These are phyloP conservation scores for Saccharum hybrid DNA, from an alignment of 202 grass and related monocot species.

Conservation along the genomic window DNA sequence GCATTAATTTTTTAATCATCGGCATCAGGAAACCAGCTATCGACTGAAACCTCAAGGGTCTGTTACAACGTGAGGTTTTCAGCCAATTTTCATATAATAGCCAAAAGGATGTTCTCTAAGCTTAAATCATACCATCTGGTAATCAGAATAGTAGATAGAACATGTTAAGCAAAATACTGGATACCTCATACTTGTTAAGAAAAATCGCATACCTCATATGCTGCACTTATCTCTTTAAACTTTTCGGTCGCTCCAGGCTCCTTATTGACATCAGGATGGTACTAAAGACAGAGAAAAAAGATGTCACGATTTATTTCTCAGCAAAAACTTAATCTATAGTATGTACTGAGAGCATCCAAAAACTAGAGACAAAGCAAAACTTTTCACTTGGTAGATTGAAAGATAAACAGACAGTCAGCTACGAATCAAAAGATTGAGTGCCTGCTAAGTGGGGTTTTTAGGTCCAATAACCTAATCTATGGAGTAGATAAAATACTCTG, in stretches of 20 bases:
- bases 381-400: constrained; percentile 20
- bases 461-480: constrained; percentile 9
- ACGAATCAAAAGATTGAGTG: constrained; percentile 1
- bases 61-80: neutral
- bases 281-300: constrained; percentile 53
- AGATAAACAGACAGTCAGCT: constrained; percentile 28
- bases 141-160: constrained; percentile 17
- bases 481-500: constrained; percentile 9
- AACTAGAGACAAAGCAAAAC: constrained; percentile 7
- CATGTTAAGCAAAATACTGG: constrained; percentile 16
- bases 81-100: constrained; percentile 13
- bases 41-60: constrained; percentile 8
- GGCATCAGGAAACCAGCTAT: neutral
- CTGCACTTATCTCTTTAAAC: constrained; percentile 97
- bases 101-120: neutral
- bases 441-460: neutral
- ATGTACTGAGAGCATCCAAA: constrained; percentile 25
- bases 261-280: constrained; percentile 98
- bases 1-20: neutral
- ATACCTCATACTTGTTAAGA: constrained; percentile 63
- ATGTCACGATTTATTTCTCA: constrained; percentile 1
- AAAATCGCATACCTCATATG: constrained; percentile 76
- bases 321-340: neutral
- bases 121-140: neutral
- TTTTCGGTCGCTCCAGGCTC: constrained; percentile 95